Evolutionary conservation across 768 basidiomycete species (phyloP).

Genomic region (Agrocybe praecox): DNA sequence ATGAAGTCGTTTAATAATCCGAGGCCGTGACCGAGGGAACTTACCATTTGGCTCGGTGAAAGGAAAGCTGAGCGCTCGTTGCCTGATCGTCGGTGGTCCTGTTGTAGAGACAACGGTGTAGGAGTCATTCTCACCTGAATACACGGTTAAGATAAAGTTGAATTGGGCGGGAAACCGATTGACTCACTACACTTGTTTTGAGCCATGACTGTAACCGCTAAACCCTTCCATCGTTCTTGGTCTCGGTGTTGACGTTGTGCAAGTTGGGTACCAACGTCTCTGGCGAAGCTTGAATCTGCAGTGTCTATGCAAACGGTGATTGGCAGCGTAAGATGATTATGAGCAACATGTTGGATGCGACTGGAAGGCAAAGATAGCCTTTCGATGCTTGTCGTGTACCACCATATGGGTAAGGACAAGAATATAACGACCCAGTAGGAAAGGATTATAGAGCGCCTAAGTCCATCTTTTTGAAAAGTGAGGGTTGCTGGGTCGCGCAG

Average conservation of each 20-base stretch:
- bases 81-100: slow-evolving; percentile 17
- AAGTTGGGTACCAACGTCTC: slow-evolving; percentile 9
- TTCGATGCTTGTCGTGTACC: slow-evolving; percentile 89
- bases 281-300: slow-evolving; percentile 9
- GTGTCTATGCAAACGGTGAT: slow-evolving; percentile 43
- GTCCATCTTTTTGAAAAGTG: slow-evolving; percentile 50
- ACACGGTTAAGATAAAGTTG: not conserved
- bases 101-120: slow-evolving; percentile 11
- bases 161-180: too few species aligned
- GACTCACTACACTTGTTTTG: slow-evolving; percentile 35
- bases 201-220: slow-evolving; percentile 36
- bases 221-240: slow-evolving; percentile 41
- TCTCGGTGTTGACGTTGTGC: slow-evolving; percentile 5
- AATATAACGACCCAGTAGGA: slow-evolving; percentile 83
- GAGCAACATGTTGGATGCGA: slow-evolving; percentile 56
- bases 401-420: slow-evolving; percentile 89
- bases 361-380: slow-evolving; percentile 70
- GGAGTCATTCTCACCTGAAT: slow-evolving; percentile 3
- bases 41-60: slow-evolving; percentile 20
- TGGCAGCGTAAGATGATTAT: slow-evolving; percentile 47
- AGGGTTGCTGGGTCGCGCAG: slow-evolving; percentile 51
- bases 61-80: slow-evolving; percentile 23
- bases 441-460: slow-evolving; percentile 62
- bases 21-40: slow-evolving; percentile 2
- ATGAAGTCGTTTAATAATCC: not conserved